Conservation (phyloP, 129 eudicot genomes). For the Tagetes erecta region DNA sequence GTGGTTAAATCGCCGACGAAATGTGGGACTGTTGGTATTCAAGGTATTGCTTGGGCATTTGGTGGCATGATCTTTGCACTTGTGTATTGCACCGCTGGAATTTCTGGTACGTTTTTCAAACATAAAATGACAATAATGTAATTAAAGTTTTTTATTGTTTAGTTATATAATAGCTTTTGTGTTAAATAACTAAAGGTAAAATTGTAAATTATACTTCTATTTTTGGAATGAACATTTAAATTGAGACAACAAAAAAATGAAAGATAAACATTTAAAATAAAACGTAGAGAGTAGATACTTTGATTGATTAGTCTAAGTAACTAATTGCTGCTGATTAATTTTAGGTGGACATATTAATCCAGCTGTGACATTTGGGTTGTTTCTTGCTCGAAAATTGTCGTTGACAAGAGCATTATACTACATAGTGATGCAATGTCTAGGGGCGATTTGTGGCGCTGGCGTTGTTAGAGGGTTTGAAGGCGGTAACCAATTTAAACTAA, state of each 20-base stretch:
- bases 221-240: too few relatives aligned
- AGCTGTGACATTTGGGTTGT: conserved; percentile 70
- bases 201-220: too few relatives aligned
- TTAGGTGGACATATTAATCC: conserved; percentile 80
- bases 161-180: too few relatives aligned
- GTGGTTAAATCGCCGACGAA: conserved; percentile 48
- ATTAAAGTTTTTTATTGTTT: too few relatives aligned
- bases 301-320: not conserved
- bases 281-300: too few relatives aligned
- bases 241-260: too few relatives aligned
- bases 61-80: conserved; percentile 94
- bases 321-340: not conserved
- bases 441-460: conserved; percentile 83
- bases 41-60: conserved; percentile 88
- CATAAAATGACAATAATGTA: too few relatives aligned
- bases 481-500: conserved; percentile 35
- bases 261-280: too few relatives aligned
- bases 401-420: conserved; percentile 77
- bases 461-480: conserved; percentile 66
- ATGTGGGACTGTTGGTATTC: conserved; percentile 75
- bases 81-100: conserved; percentile 89
- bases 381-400: conserved; percentile 75
- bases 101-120: conserved; percentile 47
- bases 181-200: too few relatives aligned
- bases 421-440: conserved; percentile 86